Evolutionary conservation across 202 grass and related monocot genomes (phyloP), one percentile per base, ranked within the genome.

Genomic region (Hordeum pubiflorum): DNA sequence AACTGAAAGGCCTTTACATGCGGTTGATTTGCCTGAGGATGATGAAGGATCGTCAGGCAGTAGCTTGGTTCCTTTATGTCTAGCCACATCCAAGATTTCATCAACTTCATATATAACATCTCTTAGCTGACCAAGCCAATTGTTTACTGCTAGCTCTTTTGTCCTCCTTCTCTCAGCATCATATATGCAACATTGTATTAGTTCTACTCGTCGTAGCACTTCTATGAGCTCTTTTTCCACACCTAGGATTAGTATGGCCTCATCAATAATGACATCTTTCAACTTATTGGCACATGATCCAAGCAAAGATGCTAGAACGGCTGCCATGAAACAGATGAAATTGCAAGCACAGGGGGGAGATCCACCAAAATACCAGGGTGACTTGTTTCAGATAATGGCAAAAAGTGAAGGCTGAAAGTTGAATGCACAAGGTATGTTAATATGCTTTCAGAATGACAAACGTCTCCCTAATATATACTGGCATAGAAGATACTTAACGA

Each of bases 101-200:
- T 88, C 79, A 33, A 79, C 82, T 1, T 91, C 89, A 34, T 88
- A 78, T 74, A 91, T 79, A 21, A 62, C 54, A 48, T 89, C 76
- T 61, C 46, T 76, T 3, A 91, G 27, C 29, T 81, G 26, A 26
- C 58, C 62, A 22, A 89, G 52, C 83, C 83, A 89, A 22, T 29
- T 77, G 29, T 58, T 57, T 39, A 57, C 82, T 0, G 40, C 73
- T 1, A 9, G 18, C 4, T 88, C 69, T 29, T 86, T 9, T 8
- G 27, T 67, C 26, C 80, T 72, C 32, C 64, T 80, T 39, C 70
- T 26, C 76, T 85, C 77, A 14, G 84, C 89, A 3, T 85, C 81
- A 21, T 33, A 55, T 9, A 91, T 73, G 67, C 79, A 48, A 10
- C 20, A 24, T 0, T 17, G 13, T 18, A 86, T 62, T 3, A 59